Base-by-base conservation (phyloP, 495 filamentous ascomycete species). In the Amniculicola lignicola region DNA sequence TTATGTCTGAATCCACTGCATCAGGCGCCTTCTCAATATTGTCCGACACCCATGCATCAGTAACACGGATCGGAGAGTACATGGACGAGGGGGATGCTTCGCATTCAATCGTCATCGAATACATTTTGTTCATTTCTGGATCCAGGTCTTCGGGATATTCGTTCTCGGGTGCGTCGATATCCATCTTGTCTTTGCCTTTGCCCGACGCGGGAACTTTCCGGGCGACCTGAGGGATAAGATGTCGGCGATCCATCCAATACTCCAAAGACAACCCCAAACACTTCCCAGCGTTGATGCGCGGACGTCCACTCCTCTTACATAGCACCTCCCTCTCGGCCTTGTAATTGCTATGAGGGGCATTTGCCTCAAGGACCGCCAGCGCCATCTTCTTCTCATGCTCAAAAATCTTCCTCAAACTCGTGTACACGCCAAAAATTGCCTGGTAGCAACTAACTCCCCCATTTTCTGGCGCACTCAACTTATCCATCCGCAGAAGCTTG, bases 391-490 rank as follows among this genome's bases (percentile, higher is more conserved):
- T 68, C 63, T 91, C 87, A 68, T 83, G 80, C 59, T 84, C 68
- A 70, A 86, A 81, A 59, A 93, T 61, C 51, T 70, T 79, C 18
- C 72, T 67, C 24, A 92, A 68, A 56, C 83, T 86, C 42, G 75
- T 76, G 66, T 83, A 85, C 4, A 98, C 75, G 5, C 90, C 90
- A 25, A 86, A 86, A 14, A 96, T 77, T 4, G 90, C 93, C 69
- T 93, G 88, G 66, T 90, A 89, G 69, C 93, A 90, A 60, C 91
- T 93, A 9, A 96, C 54, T 4, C 57, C 50, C 6, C 57, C 57
- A 16, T 61, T 75, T 27, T 84, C 84, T 5, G 73, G 73, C 18
- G 76, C 71, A 68, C 91, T 92, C 55, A 96, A 76, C 60, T 82
- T 84, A 66, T 98, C 93, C 57, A 94, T 75, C 6, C 74, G 78